Conservation (phyloP, 768 basidiomycete genomes). For the Lenzites betulinus region DNA sequence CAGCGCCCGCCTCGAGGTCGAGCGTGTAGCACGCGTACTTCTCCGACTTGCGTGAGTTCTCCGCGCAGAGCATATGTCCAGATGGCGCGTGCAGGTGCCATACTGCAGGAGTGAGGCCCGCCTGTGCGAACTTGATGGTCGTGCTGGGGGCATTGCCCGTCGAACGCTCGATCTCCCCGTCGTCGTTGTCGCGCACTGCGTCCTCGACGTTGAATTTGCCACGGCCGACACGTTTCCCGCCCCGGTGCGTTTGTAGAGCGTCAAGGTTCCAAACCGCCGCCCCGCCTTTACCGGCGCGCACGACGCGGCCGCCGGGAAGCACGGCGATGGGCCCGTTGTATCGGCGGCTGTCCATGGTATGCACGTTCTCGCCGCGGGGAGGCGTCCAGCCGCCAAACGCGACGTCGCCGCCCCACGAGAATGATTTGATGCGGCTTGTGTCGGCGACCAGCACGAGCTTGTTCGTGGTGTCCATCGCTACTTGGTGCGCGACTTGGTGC, state of each 20-base stretch:
- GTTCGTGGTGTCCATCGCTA: conserved; percentile 13
- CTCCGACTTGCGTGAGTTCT: background rate
- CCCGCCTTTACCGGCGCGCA: conserved; percentile 38
- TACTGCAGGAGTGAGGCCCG: background rate
- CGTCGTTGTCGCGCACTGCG: conserved; percentile 26
- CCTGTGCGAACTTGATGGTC: conserved; percentile 7
- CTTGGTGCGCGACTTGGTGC: conserved; percentile 23
- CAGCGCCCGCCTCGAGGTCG: conserved; percentile 39
- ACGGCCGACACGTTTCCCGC: conserved; percentile 6
- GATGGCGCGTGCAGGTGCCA: conserved; percentile 33
- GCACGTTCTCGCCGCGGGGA: conserved; percentile 25
- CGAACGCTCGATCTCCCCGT: conserved; percentile 34
- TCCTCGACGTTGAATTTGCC: conserved; percentile 4
- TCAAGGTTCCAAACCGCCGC: conserved; percentile 42
- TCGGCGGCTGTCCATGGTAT: conserved; percentile 34
- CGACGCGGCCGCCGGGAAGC: conserved; percentile 29
- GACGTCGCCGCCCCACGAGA: conserved; percentile 30
- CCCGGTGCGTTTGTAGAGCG: conserved; percentile 34
- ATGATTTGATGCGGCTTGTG: conserved; percentile 39
- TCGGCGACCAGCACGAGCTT: conserved; percentile 41
- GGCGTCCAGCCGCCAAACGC: background rate
- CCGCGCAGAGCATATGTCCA: conserved; percentile 29
- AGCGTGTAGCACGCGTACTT: conserved; percentile 24
- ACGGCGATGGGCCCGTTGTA: conserved; percentile 36
- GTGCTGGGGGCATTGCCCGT: conserved; percentile 27